Evolutionary conservation across 1,284 basidiomycete genomes (phyloP), one percentile per base, ranked within the genome.

Genomic region (Fistulinella cinereoalba): DNA sequence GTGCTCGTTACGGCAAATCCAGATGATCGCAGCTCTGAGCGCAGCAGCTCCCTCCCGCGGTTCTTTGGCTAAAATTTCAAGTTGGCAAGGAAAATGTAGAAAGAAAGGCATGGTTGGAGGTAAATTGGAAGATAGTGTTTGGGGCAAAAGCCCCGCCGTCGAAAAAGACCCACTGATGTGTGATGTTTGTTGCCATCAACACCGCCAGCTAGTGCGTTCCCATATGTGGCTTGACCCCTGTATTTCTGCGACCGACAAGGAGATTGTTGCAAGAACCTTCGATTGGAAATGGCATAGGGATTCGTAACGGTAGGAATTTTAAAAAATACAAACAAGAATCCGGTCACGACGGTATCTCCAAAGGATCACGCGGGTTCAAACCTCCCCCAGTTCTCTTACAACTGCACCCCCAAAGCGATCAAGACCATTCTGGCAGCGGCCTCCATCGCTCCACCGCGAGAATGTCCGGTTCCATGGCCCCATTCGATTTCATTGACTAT

Each of bases 401-500:
- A 39, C 15, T 7, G 27, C 22, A 44, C 23, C 3, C 27, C 27
- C 40, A 58, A 40, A 41, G 55, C 57, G 12, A 47, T 42, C 33
- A 62, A 34, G 27, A 62, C 63, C 3, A 3, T 29, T 36, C 39
- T 18, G 19, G 61, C 57, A 6, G 65, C 61, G 8, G 21, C 44
- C 21, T 67, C 61, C 60, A 47, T 62, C 12, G 61, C 61, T 32
- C 47, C 48, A 21, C 48, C 46, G n/a, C 50, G 47, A 40, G 60
- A 49, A 11, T 37, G 15, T 8, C 63, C 61, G 0, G 16, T 41
- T 22, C 65, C 61, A 16, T 49, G 49, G n/a, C 65, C 63, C 49
- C 56, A 63, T n/a, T 67, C 63, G 6, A 65, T 21, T 8, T 32
- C 50, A 4, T 63, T 27, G 11, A 67, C 61, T 62, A 33, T 27